Conservation (phyloP, 139 green algal species). For the Trebouxia sp. region DNA sequence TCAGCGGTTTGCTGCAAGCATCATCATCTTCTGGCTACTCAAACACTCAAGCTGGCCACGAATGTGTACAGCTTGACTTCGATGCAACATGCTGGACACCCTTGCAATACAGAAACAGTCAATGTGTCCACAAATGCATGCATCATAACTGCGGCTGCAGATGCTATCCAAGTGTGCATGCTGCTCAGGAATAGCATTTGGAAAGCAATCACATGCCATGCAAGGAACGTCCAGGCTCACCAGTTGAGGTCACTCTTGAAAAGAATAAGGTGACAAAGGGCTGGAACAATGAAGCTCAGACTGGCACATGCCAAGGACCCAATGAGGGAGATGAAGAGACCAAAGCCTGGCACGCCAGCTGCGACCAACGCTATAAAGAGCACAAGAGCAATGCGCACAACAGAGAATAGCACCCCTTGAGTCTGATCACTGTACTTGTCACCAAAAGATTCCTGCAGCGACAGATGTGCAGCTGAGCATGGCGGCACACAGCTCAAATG, state of each 20-base stretch:
- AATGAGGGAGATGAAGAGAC: constrained; percentile 45
- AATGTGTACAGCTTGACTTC: too few relatives aligned
- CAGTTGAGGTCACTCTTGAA: constrained; percentile 26
- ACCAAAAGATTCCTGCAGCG: constrained; percentile 2
- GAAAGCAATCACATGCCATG: too few relatives aligned
- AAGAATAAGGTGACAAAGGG: constrained; percentile 37
- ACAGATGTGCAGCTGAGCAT: not conserved
- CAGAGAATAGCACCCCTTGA: not conserved
- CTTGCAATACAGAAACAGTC: too few relatives aligned
- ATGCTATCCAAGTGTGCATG: too few relatives aligned
- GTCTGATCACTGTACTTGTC: not conserved
- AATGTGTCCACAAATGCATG: too few relatives aligned
- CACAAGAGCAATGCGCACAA: constrained; percentile 15
- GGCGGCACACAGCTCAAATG: not conserved
- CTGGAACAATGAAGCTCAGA: constrained; percentile 45
- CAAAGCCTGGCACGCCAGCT: constrained; percentile 34
- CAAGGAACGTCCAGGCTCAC: too few relatives aligned
- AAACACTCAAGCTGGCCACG: too few relatives aligned
- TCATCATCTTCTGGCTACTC: too few relatives aligned
- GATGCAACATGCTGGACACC: not conserved
- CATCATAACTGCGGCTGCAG: too few relatives aligned
- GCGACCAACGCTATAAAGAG: constrained; percentile 7
- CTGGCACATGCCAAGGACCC: constrained; percentile 37
- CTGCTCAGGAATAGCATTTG: too few relatives aligned
- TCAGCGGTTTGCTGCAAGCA: too few relatives aligned